A percentile compares a stretch with the other conserved stretches of the same genome.
Evolutionary conservation across 2,329 filamentous ascomycete species (phyloP).

Genomic region (Pyrenophora graminea): DNA sequence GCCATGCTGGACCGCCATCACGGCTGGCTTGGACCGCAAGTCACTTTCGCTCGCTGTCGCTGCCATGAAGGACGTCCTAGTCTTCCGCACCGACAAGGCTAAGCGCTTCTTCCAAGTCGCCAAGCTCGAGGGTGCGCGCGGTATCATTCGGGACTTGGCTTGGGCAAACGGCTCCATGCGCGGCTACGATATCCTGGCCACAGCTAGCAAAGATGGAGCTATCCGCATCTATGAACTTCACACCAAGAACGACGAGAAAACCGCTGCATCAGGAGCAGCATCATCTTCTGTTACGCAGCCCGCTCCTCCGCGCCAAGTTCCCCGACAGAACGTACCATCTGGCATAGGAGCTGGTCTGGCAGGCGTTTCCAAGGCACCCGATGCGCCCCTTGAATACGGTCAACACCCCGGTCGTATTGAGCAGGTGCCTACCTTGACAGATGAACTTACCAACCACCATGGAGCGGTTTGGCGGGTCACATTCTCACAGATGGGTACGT

Average conservation of each 20-base stretch:
- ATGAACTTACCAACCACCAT: slow-evolving; percentile 68
- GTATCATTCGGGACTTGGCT: slow-evolving; percentile 81
- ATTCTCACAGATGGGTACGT: slow-evolving; percentile 59
- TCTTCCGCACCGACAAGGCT: slow-evolving; percentile 76
- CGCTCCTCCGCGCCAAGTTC: slow-evolving; percentile 30
- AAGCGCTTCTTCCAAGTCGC: slow-evolving; percentile 86
- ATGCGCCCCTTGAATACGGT: slow-evolving; percentile 58
- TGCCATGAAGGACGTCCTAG: slow-evolving; percentile 78
- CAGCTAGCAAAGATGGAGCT: slow-evolving; percentile 88
- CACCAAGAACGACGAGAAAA: slow-evolving; percentile 57
- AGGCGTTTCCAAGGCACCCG: slow-evolving; percentile 47
- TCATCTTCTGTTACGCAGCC: slow-evolving; percentile 20
- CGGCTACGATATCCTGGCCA: slow-evolving; percentile 88
- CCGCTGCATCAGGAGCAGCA: slow-evolving; percentile 26
- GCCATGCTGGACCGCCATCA: slow-evolving; percentile 74
- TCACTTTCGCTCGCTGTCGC: slow-evolving; percentile 82
- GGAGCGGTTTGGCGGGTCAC: slow-evolving; percentile 76
- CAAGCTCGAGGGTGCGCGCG: slow-evolving; percentile 72
- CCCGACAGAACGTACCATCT: slow-evolving; percentile 48
- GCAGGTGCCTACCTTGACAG: slow-evolving; percentile 67
- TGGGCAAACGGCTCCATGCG: slow-evolving; percentile 93
- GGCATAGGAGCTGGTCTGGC: slow-evolving; percentile 60
- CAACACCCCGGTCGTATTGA: slow-evolving; percentile 68
- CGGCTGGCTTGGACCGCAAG: slow-evolving; percentile 80
- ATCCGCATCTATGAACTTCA: slow-evolving; percentile 85